A percentile compares a stretch with the other conserved stretches of the same genome.
These are phyloP conservation scores for Daldinia loculata DNA, from an alignment of 495 filamentous ascomycete genomes.

Conservation along the genomic window DNA sequence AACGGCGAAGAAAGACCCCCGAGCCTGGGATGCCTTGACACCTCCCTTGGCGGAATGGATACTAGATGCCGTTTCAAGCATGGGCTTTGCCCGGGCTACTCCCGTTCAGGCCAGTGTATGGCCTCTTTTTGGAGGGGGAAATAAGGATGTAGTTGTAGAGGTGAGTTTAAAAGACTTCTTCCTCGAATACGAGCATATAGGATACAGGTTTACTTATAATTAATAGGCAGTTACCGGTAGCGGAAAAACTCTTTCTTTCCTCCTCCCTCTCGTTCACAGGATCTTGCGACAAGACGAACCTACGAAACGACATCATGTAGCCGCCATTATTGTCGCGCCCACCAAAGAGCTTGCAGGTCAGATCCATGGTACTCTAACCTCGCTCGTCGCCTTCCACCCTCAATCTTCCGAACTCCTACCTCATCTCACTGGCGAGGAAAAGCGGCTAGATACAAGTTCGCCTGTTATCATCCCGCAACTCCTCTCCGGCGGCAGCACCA, in stretches of 20 bases:
- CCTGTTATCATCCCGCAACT: conserved; percentile 82
- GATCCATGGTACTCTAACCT: conserved; percentile 82
- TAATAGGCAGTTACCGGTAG: conserved; percentile 86
- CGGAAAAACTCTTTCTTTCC: conserved; percentile 91
- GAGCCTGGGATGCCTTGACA: conserved; percentile 82
- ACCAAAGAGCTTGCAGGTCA: conserved; percentile 93
- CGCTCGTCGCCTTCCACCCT: conserved; percentile 81
- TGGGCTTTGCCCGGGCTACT: conserved; percentile 89
- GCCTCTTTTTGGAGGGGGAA: conserved; percentile 81
- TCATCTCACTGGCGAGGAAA: conserved; percentile 59
- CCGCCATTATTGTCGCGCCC: conserved; percentile 88
- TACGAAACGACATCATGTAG: conserved; percentile 86
- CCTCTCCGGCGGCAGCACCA: conserved; percentile 78
- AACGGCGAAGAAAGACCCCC: conserved; percentile 52
- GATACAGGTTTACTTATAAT: background rate
- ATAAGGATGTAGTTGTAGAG: conserved; percentile 97
- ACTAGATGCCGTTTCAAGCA: conserved; percentile 79
- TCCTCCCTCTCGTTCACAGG: conserved; percentile 88
- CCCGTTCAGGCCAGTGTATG: conserved; percentile 90
- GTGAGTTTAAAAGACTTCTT: conserved; percentile 39
- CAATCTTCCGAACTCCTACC: conserved; percentile 72
- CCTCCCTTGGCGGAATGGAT: conserved; percentile 90
- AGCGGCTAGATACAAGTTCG: conserved; percentile 57
- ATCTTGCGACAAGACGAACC: conserved; percentile 75
- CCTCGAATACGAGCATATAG: background rate